Evolutionary conservation across 306 rosid species (phyloP).

Genomic region (Spatholobus suberectus): DNA sequence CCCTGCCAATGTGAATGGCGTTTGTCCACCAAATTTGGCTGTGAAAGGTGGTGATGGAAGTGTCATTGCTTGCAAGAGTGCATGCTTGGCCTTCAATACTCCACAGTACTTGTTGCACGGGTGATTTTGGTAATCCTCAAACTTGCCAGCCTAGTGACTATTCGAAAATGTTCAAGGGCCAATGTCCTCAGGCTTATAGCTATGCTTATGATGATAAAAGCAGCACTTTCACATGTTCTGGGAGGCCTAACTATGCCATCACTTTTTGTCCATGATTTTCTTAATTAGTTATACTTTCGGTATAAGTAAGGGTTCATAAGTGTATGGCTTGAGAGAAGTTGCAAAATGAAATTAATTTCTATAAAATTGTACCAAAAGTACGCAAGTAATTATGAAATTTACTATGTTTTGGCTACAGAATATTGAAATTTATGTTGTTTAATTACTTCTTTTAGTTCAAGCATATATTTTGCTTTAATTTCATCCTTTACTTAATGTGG

Average conservation of each 20-base stretch:
- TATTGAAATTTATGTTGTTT: too few species aligned
- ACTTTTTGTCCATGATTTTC: constrained; percentile 37
- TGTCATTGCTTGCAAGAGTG: constrained; percentile 43
- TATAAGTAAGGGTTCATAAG: too few species aligned
- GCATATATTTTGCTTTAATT: too few species aligned
- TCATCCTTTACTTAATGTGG: too few species aligned
- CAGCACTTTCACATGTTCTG: constrained; percentile 42
- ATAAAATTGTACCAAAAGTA: too few species aligned
- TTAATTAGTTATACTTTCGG: background rate
- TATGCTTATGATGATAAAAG: constrained; percentile 45
- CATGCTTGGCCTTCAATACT: constrained; percentile 27
- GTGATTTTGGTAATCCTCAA: background rate
- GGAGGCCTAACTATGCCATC: constrained; percentile 32
- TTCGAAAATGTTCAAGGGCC: constrained; percentile 32
- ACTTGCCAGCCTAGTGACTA: constrained; percentile 10
- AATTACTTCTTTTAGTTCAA: too few species aligned
- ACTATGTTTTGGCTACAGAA: too few species aligned
- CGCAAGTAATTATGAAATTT: too few species aligned
- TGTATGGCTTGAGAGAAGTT: too few species aligned
- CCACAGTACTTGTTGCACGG: constrained; percentile 33
- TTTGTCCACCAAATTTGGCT: constrained; percentile 34
- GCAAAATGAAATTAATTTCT: too few species aligned
- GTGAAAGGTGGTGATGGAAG: constrained; percentile 34
- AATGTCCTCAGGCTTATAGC: constrained; percentile 43
- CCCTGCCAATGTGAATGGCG: constrained; percentile 19